Evolutionary conservation across 2,329 filamentous ascomycete genomes (phyloP).

Genomic region (Hymenoscyphus fraxineus): DNA sequence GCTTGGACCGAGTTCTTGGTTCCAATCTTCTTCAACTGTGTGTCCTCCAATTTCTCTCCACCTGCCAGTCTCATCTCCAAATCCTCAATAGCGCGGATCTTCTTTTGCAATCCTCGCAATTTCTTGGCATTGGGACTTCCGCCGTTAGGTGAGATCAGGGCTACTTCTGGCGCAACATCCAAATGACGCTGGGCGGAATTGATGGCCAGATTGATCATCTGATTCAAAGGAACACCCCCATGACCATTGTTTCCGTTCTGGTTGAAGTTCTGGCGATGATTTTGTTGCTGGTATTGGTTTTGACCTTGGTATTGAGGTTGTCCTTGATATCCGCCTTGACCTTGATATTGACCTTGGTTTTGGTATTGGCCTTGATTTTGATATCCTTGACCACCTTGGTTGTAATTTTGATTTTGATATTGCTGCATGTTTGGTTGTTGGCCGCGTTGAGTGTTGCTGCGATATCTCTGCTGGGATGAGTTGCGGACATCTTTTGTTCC

Average conservation of each 20-base stretch:
- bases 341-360: constrained; percentile 19
- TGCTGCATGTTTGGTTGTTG: constrained; percentile 12
- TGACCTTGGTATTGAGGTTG: constrained; percentile 26
- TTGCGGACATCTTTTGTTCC: constrained; percentile 43
- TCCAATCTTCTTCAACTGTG: constrained; percentile 95
- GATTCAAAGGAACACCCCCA: constrained; percentile 13
- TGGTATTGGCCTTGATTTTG: constrained; percentile 9
- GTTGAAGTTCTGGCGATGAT: constrained; percentile 22
- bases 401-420: constrained; percentile 1
- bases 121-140: constrained; percentile 86
- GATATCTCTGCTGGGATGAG: constrained; percentile 46
- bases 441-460: constrained; percentile 44
- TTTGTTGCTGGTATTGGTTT: constrained; percentile 19
- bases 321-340: not conserved
- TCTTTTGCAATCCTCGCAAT: constrained; percentile 88
- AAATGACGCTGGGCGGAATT: constrained; percentile 19
- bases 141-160: constrained; percentile 51
- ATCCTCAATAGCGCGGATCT: constrained; percentile 96
- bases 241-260: constrained; percentile 15
- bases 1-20: constrained; percentile 81
- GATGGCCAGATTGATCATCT: constrained; percentile 36
- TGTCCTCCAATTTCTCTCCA: constrained; percentile 96
- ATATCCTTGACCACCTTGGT: constrained; percentile 27
- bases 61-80: constrained; percentile 93
- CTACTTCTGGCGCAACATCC: constrained; percentile 42